Base-by-base conservation (phyloP, 164 flowering plant species). In the Vitis riparia region DNA sequence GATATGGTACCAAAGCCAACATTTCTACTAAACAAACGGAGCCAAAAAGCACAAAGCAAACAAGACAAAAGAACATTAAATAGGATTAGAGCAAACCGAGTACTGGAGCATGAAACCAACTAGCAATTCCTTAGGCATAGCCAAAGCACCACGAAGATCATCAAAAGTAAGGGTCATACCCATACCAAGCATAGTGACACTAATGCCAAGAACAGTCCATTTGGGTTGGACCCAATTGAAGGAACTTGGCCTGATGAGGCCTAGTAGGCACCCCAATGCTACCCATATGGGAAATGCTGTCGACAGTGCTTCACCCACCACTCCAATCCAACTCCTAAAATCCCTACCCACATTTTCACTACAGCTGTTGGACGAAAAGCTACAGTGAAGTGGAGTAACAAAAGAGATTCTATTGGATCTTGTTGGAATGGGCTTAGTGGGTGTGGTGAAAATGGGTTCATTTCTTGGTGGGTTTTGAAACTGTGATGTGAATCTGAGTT, bases 161-260 rank as follows among this genome's bases (percentile, higher is more conserved):
- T 94, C 91, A 37, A 94, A 68, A 48, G 93, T 92, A 27, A 94
- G 85, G 48, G 97, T 92, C 97, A 90, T 92, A 13, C 96, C 98
- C 97, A 94, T 90, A n/a, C 96, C 97, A 69, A 89, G 91, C 98
- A 91, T 89, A 29, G 92, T 85, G 65, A 91, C 15, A 0, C 91
- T 85, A 71, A 93, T 74, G 59, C 97, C 94, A 16, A 79, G 17
- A 19, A 93, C 70, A 29, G 82, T 82, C 88, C 78, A 85, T 44
- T 78, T 75, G 30, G 91, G 89, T 9, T 73, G 71, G 52, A 89
- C 78, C 97, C 98, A 90, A 67, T 63, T 71, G 81, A 76, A 93
- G 17, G 88, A 79, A 56, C 65, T 66, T 0, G 97, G 98, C 67
- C 65, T 83, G 6, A 82, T 2, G 5, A 93, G 81, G 14, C 88